A percentile compares a stretch with the other conserved stretches of the same genome.
phyloP scores from a whole-genome alignment of 495 filamentous ascomycete species.

The Penicillium paxilli region DNA sequence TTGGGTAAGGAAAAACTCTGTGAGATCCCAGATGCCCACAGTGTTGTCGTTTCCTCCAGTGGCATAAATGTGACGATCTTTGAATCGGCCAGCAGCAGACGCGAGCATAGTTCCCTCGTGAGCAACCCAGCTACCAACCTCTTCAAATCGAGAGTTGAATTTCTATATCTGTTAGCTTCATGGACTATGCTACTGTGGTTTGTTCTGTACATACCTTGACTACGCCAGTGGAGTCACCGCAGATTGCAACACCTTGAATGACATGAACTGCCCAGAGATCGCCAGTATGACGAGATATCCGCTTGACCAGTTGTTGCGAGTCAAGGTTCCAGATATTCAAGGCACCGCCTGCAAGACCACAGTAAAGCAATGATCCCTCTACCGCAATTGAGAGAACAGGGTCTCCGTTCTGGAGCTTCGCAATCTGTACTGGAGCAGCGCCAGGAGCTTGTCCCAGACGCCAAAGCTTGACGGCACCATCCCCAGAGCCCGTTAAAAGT shows the following conservation, averaged over 20 bases:
- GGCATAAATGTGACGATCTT: slow-evolving; percentile 74
- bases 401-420: slow-evolving; percentile 76
- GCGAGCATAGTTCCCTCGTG: slow-evolving; percentile 85
- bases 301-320: slow-evolving; percentile 84
- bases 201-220: slow-evolving; percentile 79
- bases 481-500: slow-evolving; percentile 87
- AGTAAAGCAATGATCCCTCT: slow-evolving; percentile 87
- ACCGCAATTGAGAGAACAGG: slow-evolving; percentile 80
- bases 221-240: slow-evolving; percentile 75
- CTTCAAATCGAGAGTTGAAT: slow-evolving; percentile 88
- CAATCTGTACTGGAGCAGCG: slow-evolving; percentile 53
- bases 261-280: slow-evolving; percentile 86
- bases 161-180: slow-evolving; percentile 45
- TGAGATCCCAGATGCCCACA: slow-evolving; percentile 84
- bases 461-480: slow-evolving; percentile 93
- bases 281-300: slow-evolving; percentile 73
- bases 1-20: slow-evolving; percentile 48
- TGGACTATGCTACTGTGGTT: too few species aligned
- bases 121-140: slow-evolving; percentile 77
- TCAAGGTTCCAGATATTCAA: slow-evolving; percentile 97
- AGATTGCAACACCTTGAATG: slow-evolving; percentile 80
- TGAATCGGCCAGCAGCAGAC: slow-evolving; percentile 69
- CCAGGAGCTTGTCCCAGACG: slow-evolving; percentile 54
- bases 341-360: slow-evolving; percentile 83
- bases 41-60: slow-evolving; percentile 94